Conservation (phyloP, 805 yeast species). For the Metschnikowia peoriensis region DNA sequence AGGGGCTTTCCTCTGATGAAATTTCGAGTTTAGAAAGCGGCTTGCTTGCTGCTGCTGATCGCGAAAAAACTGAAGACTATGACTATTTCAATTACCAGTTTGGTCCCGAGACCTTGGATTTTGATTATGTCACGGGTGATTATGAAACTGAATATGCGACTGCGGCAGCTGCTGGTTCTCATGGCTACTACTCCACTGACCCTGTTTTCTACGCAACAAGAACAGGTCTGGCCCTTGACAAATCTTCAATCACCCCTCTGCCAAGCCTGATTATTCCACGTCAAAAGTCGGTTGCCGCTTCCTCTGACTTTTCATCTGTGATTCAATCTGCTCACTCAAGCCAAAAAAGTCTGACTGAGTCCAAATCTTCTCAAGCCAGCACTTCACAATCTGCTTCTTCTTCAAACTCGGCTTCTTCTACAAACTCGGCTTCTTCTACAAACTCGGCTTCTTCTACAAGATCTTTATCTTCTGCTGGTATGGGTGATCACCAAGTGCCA, state of each 20-base stretch:
- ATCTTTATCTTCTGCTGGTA: constrained; percentile 4
- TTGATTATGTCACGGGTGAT: background rate
- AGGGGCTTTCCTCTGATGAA: background rate
- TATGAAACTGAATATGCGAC: background rate
- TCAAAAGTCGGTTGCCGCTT: background rate
- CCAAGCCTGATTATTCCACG: background rate
- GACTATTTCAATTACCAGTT: background rate
- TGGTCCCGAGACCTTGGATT: background rate
- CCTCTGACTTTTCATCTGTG: background rate
- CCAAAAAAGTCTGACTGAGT: background rate
- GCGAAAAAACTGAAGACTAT: background rate
- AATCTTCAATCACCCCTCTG: background rate
- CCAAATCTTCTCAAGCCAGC: background rate
- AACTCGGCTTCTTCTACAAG: too few species aligned
- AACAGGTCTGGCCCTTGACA: background rate
- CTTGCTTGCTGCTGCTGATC: background rate
- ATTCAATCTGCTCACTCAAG: background rate
- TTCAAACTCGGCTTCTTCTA: too few species aligned
- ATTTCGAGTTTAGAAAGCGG: background rate
- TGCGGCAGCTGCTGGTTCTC: background rate
- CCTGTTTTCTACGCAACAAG: background rate
- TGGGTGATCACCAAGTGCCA: constrained; percentile 8
- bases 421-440: background rate
- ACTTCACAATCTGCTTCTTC: background rate
- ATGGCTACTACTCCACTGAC: background rate